Evolutionary conservation across 805 yeast species (phyloP).

Genomic region (Blastobotrys muscicola): DNA sequence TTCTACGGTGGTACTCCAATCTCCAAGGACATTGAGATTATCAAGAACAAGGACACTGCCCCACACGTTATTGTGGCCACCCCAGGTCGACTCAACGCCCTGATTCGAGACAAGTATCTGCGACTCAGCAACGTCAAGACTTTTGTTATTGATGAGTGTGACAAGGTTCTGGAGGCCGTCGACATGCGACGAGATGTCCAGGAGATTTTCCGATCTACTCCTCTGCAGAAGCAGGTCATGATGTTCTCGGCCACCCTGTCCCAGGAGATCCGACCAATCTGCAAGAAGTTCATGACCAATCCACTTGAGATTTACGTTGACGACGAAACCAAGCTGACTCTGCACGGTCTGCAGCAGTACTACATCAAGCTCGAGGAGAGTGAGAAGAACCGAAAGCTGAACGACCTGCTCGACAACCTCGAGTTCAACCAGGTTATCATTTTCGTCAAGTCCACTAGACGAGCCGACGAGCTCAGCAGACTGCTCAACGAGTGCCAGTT

Average conservation of each 20-base stretch:
- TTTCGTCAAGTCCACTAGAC: constrained; percentile 81
- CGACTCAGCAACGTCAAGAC: constrained; percentile 84
- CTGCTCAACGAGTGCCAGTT: constrained; percentile 84
- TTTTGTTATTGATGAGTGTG: constrained; percentile 97
- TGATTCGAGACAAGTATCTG: constrained; percentile 83
- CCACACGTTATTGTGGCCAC: constrained; percentile 98
- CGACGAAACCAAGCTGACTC: constrained; percentile 92
- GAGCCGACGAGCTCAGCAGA: constrained; percentile 88
- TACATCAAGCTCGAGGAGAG: constrained; percentile 80
- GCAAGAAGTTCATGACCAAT: constrained; percentile 96
- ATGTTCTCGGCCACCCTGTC: constrained; percentile 97
- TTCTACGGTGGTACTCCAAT: constrained; percentile 94
- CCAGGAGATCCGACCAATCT: constrained; percentile 88
- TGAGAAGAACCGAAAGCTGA: constrained; percentile 87
- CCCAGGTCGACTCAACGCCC: constrained; percentile 94
- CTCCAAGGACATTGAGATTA: constrained; percentile 72
- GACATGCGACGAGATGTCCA: constrained; percentile 98
- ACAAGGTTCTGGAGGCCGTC: constrained; percentile 82
- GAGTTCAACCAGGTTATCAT: constrained; percentile 98
- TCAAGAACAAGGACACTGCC: constrained; percentile 85
- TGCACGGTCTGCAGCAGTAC: constrained; percentile 97
- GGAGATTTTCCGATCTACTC: constrained; percentile 94
- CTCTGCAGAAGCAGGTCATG: constrained; percentile 98
- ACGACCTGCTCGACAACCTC: constrained; percentile 84
- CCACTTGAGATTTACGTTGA: constrained; percentile 97